These are phyloP conservation scores for Solanum pimpinellifolium DNA, from an alignment of 257 asterid species.

Conservation along the genomic window DNA sequence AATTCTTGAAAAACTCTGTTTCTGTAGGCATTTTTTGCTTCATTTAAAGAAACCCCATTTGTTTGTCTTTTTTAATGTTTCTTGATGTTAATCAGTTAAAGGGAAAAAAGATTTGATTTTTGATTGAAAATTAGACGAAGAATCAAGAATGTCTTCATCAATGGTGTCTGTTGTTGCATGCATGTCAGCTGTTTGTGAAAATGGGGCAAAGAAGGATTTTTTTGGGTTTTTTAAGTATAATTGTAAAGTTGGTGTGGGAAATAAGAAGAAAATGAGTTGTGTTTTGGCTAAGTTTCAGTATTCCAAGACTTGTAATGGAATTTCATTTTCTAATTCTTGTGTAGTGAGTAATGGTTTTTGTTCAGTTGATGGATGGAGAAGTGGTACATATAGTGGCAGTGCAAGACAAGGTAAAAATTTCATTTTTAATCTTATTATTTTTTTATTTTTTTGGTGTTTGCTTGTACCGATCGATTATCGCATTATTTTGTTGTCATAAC, in stretches of 20 bases:
- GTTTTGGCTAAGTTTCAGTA: background rate
- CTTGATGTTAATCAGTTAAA: background rate
- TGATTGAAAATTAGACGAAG: background rate
- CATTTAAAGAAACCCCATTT: background rate
- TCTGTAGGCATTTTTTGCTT: background rate
- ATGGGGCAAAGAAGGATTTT: background rate
- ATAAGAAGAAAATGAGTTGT: background rate
- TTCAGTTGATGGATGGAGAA: background rate
- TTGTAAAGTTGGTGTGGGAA: background rate
- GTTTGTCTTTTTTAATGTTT: background rate
- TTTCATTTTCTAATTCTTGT: background rate
- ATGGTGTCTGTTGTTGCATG: background rate
- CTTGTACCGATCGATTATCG: too few relatives aligned
- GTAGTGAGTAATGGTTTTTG: background rate
- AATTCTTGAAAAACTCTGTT: background rate
- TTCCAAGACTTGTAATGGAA: background rate
- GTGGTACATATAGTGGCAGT: background rate
- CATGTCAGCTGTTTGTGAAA: background rate
- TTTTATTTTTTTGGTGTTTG: background rate
- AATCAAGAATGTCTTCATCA: slow-evolving; percentile 14
- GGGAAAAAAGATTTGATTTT: background rate
- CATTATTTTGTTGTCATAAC: background rate
- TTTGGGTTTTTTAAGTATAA: background rate
- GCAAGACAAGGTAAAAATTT: background rate
- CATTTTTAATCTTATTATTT: too few relatives aligned